These are phyloP conservation scores for Amniculicola lignicola DNA, from an alignment of 495 filamentous ascomycete species.

Conservation along the genomic window DNA sequence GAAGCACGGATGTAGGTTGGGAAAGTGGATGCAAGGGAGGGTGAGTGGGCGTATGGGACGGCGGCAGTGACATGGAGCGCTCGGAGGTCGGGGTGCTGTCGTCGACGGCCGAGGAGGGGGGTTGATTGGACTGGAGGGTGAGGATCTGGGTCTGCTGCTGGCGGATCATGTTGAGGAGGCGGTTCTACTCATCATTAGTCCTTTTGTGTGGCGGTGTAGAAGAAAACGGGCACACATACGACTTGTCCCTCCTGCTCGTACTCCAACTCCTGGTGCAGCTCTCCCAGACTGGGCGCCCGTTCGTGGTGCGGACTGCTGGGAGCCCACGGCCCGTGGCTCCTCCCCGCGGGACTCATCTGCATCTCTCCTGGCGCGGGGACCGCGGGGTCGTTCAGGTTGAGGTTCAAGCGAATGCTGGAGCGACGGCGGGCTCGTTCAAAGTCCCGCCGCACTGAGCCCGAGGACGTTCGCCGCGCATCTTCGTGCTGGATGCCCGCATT, in stretches of 20 bases:
- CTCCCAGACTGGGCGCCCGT: conserved; percentile 78
- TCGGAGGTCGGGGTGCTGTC: conserved; percentile 67
- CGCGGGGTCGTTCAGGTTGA: conserved; percentile 67
- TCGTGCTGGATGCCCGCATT: conserved; percentile 67
- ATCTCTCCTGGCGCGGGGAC: conserved; percentile 63
- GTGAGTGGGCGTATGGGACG: conserved; percentile 37
- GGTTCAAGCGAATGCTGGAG: conserved; percentile 68
- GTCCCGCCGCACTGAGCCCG: conserved; percentile 54
- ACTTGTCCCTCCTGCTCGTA: conserved; percentile 95
- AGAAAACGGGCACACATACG: conserved; percentile 46
- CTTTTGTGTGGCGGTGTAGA: background rate
- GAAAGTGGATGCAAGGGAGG: background rate
- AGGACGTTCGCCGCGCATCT: conserved; percentile 56
- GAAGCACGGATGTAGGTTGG: conserved; percentile 6
- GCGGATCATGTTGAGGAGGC: conserved; percentile 84
- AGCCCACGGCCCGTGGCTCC: conserved; percentile 21
- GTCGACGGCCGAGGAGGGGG: conserved; percentile 48
- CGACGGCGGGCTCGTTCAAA: conserved; percentile 58
- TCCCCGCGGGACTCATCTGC: conserved; percentile 32
- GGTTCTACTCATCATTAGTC: conserved; percentile 56
- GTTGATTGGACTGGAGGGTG: conserved; percentile 54
- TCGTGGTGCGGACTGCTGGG: conserved; percentile 45
- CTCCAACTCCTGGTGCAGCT: conserved; percentile 92
- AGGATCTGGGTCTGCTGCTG: conserved; percentile 76
- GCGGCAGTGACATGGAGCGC: conserved; percentile 54